Conservation (phyloP, 371 early-diverging fungal genomes). For the Umbelopsis sp. region DNA sequence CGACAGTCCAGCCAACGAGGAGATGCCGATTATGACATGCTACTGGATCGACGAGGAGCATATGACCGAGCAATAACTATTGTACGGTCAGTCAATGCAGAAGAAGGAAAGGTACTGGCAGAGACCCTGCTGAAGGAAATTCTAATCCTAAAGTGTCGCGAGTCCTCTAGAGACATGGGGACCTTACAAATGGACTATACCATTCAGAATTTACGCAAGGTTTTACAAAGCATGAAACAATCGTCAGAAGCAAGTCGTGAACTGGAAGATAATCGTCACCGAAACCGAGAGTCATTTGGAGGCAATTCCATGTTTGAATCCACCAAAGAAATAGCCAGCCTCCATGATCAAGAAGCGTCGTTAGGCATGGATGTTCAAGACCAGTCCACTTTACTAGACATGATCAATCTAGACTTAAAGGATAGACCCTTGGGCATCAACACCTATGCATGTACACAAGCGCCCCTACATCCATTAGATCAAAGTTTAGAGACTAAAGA, state of each 20-base stretch:
- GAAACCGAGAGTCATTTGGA: not conserved
- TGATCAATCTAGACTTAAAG: too few species aligned
- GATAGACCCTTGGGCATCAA: too few species aligned
- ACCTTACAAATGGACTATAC: slow-evolving; percentile 8
- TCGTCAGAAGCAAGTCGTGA: not conserved
- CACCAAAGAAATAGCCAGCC: too few species aligned
- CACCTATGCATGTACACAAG: too few species aligned
- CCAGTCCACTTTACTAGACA: too few species aligned
- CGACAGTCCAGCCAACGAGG: not conserved
- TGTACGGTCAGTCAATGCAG: not conserved
- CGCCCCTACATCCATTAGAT: too few species aligned
- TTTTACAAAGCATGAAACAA: not conserved
- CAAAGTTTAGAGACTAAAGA: too few species aligned
- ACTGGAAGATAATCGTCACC: not conserved
- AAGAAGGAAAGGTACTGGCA: slow-evolving; percentile 4
- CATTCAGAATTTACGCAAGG: slow-evolving; percentile 6
- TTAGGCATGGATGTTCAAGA: too few species aligned
- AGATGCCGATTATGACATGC: not conserved
- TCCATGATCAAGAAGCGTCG: too few species aligned
- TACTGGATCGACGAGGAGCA: slow-evolving; percentile 7
- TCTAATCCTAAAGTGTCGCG: not conserved
- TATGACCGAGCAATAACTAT: slow-evolving; percentile 4
- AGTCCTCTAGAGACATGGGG: not conserved
- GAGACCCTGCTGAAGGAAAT: not conserved
- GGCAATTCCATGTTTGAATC: slow-evolving; percentile 5